Percentiles rank a stretch among this genome's conserved stretches.
These are phyloP conservation scores for Hypoxylon sp. DNA, from an alignment of 2,329 filamentous ascomycete species.

Conservation along the genomic window DNA sequence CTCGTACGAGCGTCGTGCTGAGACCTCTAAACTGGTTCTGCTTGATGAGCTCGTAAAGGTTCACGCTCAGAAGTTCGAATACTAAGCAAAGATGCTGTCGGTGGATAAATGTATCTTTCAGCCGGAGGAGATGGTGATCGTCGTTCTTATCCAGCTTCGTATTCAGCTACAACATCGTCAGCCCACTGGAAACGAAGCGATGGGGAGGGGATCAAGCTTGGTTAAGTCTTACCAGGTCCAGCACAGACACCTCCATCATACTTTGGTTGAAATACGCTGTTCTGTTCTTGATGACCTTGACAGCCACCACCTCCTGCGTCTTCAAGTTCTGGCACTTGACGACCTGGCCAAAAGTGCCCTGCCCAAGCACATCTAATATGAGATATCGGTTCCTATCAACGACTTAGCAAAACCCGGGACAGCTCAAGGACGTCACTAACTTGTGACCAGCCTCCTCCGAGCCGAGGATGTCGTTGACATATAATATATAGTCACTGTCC, in stretches of 20 bases:
- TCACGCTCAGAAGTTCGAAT: constrained; percentile 95
- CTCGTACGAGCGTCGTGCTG: constrained; percentile 94
- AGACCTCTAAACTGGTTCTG: constrained; percentile 98
- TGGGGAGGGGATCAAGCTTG: constrained; percentile 39
- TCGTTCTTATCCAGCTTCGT: constrained; percentile 99
- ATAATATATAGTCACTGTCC: constrained; percentile 98
- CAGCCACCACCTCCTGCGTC: constrained; percentile 96
- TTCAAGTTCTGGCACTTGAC: constrained; percentile 99
- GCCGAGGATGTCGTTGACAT: constrained; percentile 97
- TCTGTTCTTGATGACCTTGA: constrained; percentile 99
- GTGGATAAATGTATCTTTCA: constrained; percentile 99
- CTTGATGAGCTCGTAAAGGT: constrained; percentile 98
- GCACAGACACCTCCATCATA: constrained; percentile 99
- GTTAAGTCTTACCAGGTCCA: constrained; percentile 75
- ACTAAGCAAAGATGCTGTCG: constrained; percentile 95
- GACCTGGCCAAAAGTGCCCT: constrained; percentile 97
- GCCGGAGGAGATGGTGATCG: constrained; percentile 90
- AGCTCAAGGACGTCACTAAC: constrained; percentile 56
- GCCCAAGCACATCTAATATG: constrained; percentile 94
- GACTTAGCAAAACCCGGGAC: constrained; percentile 23
- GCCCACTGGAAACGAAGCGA: constrained; percentile 40
- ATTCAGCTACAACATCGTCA: constrained; percentile 72
- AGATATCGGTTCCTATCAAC: constrained; percentile 83
- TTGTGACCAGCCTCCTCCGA: constrained; percentile 99
- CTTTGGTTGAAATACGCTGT: constrained; percentile 99